phyloP scores from a whole-genome alignment of 23 red algal species.

The Agarophyton chilense region DNA sequence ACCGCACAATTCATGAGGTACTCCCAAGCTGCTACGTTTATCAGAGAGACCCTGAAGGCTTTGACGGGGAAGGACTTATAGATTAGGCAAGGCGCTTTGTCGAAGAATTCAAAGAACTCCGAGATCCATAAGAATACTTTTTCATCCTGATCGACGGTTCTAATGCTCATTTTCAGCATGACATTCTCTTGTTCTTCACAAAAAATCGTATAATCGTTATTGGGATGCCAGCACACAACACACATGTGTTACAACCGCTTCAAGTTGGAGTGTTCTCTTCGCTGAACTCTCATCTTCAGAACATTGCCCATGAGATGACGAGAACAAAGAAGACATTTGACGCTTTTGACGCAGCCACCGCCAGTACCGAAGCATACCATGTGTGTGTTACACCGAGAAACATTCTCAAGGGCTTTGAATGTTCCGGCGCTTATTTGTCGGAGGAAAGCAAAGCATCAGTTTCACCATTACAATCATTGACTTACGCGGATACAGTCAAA shows the following conservation, averaged over 20 bases:
- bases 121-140: background rate
- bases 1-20: background rate
- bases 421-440: no score
- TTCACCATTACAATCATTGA: no score
- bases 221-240: background rate
- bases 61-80: background rate
- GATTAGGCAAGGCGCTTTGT: slow-evolving; percentile 21
- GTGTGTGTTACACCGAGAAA: no score
- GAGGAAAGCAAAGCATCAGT: no score
- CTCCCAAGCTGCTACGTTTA: background rate
- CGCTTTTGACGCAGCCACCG: background rate
- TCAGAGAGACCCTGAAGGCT: background rate
- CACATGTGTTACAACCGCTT: slow-evolving; percentile 8
- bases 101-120: background rate
- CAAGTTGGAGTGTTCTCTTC: no score
- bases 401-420: no score
- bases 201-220: background rate
- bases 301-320: no score
- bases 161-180: background rate
- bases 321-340: no score
- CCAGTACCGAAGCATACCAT: no score
- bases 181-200: background rate
- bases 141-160: slow-evolving; percentile 1
- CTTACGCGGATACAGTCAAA: no score
- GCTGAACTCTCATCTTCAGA: no score